Conservation (phyloP, 495 filamentous ascomycete species). For the Penicillium fimorum region DNA sequence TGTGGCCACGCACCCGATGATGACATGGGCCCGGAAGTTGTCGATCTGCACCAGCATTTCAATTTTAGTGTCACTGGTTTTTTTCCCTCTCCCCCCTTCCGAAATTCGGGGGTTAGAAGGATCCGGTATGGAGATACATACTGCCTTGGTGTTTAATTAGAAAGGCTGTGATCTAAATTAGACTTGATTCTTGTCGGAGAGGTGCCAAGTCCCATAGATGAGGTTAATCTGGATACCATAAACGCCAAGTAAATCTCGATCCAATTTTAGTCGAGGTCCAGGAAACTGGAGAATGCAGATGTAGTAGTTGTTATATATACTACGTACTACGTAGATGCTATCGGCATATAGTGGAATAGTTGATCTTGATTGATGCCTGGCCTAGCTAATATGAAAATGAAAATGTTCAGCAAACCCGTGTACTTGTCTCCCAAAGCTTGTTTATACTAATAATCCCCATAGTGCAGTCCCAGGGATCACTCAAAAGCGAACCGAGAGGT, state of each 20-base stretch:
- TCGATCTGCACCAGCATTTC: neutral
- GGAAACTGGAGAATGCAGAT: neutral
- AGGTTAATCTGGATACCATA: neutral
- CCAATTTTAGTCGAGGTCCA: neutral
- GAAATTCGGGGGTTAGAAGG: neutral
- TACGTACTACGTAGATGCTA: neutral
- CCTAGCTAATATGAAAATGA: neutral
- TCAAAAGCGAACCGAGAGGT: neutral
- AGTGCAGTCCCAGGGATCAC: neutral
- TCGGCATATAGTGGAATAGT: neutral
- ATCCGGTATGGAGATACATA: too few species aligned
- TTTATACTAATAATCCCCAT: neutral
- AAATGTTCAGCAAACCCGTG: neutral
- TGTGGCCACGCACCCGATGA: conserved; percentile 2
- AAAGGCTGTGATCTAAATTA: neutral
- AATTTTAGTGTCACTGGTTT: neutral
- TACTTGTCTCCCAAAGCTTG: neutral
- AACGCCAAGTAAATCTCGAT: neutral
- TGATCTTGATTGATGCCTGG: neutral
- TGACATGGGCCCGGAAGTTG: neutral
- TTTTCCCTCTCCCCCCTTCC: too few species aligned
- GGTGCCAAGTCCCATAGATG: neutral
- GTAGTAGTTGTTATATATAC: neutral
- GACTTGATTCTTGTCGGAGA: neutral
- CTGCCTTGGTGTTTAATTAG: neutral